A percentile compares a stretch with the other conserved stretches of the same genome.
These are phyloP conservation scores for Hymenoscyphus repandus DNA, from an alignment of 2,329 filamentous ascomycete species.

Conservation along the genomic window DNA sequence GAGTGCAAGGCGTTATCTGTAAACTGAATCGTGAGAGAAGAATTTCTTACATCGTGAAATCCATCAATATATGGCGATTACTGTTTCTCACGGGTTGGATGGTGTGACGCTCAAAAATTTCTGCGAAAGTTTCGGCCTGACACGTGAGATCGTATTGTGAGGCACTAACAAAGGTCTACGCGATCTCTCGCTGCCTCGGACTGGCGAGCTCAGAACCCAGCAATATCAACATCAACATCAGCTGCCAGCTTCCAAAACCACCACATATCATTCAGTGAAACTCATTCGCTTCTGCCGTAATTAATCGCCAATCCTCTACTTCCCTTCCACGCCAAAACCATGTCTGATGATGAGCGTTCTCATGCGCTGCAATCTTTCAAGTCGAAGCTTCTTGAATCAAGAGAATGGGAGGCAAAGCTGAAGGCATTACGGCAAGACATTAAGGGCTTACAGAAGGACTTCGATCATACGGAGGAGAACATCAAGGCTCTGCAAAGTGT, in stretches of 20 bases:
- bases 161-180: too few relatives aligned
- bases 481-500: conserved; percentile 99
- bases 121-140: too few relatives aligned
- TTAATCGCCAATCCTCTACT: not conserved
- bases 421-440: conserved; percentile 92
- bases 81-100: too few relatives aligned
- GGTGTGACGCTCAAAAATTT: too few relatives aligned
- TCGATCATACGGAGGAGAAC: conserved; percentile 96
- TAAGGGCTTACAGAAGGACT: conserved; percentile 91
- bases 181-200: too few relatives aligned
- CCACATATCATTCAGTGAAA: not conserved
- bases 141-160: too few relatives aligned
- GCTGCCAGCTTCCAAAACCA: not conserved
- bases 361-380: conserved; percentile 75
- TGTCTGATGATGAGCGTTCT: conserved; percentile 49
- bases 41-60: too few relatives aligned
- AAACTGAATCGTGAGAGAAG: too few relatives aligned
- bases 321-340: conserved; percentile 8
- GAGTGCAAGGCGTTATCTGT: too few relatives aligned
- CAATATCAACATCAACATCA: not conserved
- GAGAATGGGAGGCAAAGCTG: conserved; percentile 98
- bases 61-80: too few relatives aligned
- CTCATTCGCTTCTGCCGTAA: not conserved
- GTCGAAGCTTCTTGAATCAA: conserved; percentile 80
- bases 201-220: not conserved